Percentiles rank a stretch among this genome's conserved stretches.
phyloP scores from a whole-genome alignment of 176 grass and related monocot species.

The Dactylis glomerata region DNA sequence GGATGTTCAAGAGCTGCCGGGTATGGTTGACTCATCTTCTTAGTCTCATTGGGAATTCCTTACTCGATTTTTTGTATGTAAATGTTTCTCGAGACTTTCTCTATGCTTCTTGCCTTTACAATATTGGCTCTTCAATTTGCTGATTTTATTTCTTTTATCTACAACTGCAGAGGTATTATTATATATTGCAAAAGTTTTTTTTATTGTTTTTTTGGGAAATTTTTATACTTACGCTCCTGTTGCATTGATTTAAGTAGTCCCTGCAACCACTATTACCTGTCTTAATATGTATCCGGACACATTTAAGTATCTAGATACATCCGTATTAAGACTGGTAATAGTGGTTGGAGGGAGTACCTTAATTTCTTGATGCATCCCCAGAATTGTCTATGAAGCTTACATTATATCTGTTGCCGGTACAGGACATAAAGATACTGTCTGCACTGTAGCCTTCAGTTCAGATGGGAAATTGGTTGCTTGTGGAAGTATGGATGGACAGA shows the following conservation, averaged over 20 bases:
- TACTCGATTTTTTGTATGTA: not conserved
- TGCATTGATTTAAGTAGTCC: not conserved
- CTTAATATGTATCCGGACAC: too few relatives aligned
- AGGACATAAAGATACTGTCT: slow-evolving; percentile 77
- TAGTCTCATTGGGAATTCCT: not conserved
- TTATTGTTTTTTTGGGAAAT: not conserved
- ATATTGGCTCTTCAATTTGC: not conserved
- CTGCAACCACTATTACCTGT: too few relatives aligned
- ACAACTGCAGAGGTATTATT: not conserved
- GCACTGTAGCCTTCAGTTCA: slow-evolving; percentile 71
- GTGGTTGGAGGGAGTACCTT: too few relatives aligned
- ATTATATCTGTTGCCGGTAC: slow-evolving; percentile 21
- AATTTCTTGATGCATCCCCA: not conserved
- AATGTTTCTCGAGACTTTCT: not conserved
- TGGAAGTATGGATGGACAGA: slow-evolving; percentile 78
- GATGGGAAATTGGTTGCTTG: slow-evolving; percentile 80
- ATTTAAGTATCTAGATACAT: too few relatives aligned
- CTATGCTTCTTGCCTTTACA: not conserved
- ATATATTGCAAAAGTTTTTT: not conserved
- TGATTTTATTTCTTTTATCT: not conserved
- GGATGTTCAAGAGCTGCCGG: slow-evolving; percentile 53
- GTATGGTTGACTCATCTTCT: slow-evolving; percentile 12
- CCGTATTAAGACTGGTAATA: too few relatives aligned
- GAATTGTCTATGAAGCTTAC: not conserved
- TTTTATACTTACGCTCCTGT: not conserved